Evolutionary conservation across 1,284 basidiomycete species (phyloP).

Genomic region (Apiotrichum laibachii): DNA sequence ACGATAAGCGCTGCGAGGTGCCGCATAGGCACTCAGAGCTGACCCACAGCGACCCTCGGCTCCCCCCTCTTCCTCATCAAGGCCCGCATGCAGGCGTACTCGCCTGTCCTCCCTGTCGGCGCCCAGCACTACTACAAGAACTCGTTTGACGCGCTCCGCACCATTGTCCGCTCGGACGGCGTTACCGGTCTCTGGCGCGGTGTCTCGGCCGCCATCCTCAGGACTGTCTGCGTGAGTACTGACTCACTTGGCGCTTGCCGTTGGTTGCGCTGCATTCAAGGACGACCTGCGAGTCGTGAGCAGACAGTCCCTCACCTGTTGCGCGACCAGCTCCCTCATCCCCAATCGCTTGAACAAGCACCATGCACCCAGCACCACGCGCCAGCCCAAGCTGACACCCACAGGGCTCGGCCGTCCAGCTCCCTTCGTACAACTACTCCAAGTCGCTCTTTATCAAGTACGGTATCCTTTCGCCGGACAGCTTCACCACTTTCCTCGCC

Average conservation of each 20-base stretch:
- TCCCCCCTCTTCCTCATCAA: conserved; percentile 96
- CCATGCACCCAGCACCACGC: no score
- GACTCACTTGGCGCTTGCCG: conserved; percentile 26
- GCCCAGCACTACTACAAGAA: conserved; percentile 87
- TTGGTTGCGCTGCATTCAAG: background rate
- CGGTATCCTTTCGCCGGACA: conserved; percentile 67
- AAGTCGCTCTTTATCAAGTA: conserved; percentile 70
- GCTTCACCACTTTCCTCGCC: conserved; percentile 80
- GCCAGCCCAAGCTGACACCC: background rate
- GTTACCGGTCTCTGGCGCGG: conserved; percentile 79
- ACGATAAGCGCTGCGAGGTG: no score
- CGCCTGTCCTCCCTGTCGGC: conserved; percentile 87
- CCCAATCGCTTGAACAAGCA: no score
- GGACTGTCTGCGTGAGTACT: conserved; percentile 87
- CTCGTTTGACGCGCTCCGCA: conserved; percentile 73
- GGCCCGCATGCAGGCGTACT: conserved; percentile 97
- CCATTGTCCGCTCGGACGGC: conserved; percentile 75
- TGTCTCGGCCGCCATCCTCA: conserved; percentile 86
- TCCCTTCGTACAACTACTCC: conserved; percentile 92
- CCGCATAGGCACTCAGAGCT: background rate
- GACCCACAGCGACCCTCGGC: conserved; percentile 68
- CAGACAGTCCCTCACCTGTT: no score
- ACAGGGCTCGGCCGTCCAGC: conserved; percentile 69
- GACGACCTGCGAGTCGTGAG: background rate
- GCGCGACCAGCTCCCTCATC: no score